phyloP scores from a whole-genome alignment of 2,329 filamentous ascomycete species.

The Sclerotinia borealis region DNA sequence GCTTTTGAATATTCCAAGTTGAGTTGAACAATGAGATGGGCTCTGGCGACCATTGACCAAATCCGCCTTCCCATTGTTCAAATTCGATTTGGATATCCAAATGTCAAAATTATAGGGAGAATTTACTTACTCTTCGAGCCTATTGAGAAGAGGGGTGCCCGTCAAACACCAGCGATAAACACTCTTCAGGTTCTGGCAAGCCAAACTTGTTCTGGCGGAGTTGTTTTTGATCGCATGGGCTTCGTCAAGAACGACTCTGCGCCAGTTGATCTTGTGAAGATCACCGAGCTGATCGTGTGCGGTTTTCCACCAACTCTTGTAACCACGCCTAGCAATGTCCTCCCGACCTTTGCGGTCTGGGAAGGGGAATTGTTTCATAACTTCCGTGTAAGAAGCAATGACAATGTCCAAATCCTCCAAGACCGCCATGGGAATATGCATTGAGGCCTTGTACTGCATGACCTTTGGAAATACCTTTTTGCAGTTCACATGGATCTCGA shows the following conservation, averaged over 20 bases:
- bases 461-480: conserved; percentile 20
- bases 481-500: conserved; percentile 20
- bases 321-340: conserved; percentile 52
- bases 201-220: conserved; percentile 35
- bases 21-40: background rate
- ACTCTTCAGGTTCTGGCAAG: conserved; percentile 35
- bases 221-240: conserved; percentile 51
- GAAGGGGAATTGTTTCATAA: conserved; percentile 67
- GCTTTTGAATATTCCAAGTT: background rate
- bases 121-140: conserved; percentile 27
- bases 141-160: conserved; percentile 29
- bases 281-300: conserved; percentile 33
- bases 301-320: conserved; percentile 32
- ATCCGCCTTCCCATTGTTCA: background rate
- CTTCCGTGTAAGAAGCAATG: conserved; percentile 26
- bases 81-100: background rate
- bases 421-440: conserved; percentile 6
- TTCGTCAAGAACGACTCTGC: conserved; percentile 52
- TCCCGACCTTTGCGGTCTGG: conserved; percentile 88
- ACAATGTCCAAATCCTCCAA: conserved; percentile 28
- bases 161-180: conserved; percentile 32
- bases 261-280: conserved; percentile 39
- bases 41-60: background rate
- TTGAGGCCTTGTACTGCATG: conserved; percentile 21
- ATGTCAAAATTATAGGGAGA: background rate